These are phyloP conservation scores for Colletotrichum paranaense DNA, from an alignment of 2,329 filamentous ascomycete genomes.

Conservation along the genomic window DNA sequence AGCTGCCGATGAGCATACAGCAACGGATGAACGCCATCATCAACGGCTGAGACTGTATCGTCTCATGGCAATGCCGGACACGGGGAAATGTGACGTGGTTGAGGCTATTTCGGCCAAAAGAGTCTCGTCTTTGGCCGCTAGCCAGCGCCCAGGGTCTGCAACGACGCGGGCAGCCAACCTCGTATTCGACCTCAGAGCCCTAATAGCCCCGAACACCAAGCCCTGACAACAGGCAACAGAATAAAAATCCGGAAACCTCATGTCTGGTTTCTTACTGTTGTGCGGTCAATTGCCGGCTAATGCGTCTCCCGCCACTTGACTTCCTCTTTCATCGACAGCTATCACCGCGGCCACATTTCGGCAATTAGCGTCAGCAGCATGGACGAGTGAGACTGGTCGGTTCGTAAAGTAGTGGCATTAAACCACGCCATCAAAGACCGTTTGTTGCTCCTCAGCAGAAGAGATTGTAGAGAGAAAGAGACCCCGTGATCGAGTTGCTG, in stretches of 20 bases:
- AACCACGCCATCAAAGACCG: neutral
- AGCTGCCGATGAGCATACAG: slow-evolving; percentile 14
- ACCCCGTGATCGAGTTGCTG: slow-evolving; percentile 9
- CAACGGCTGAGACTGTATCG: slow-evolving; percentile 10
- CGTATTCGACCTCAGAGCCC: slow-evolving; percentile 24
- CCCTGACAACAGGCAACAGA: slow-evolving; percentile 23
- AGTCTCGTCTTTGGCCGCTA: slow-evolving; percentile 11
- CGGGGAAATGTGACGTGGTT: slow-evolving; percentile 23
- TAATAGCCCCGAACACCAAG: neutral
- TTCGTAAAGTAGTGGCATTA: slow-evolving; percentile 13
- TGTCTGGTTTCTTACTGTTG: neutral
- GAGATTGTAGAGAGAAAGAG: neutral
- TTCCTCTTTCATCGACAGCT: neutral
- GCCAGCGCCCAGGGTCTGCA: slow-evolving; percentile 12
- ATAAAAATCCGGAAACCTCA: slow-evolving; percentile 18
- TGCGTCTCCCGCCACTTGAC: slow-evolving; percentile 1
- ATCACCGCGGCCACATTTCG: neutral
- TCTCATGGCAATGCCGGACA: slow-evolving; percentile 7
- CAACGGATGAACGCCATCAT: neutral
- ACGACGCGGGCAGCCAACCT: slow-evolving; percentile 14
- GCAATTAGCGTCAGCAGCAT: neutral
- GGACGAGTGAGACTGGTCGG: neutral
- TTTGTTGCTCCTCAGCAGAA: slow-evolving; percentile 2
- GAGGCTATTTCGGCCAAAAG: slow-evolving; percentile 24
- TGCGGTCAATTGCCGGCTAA: slow-evolving; percentile 6